phyloP scores from a whole-genome alignment of 1,284 basidiomycete species.

The Mycosarcoma mackinlayi region DNA sequence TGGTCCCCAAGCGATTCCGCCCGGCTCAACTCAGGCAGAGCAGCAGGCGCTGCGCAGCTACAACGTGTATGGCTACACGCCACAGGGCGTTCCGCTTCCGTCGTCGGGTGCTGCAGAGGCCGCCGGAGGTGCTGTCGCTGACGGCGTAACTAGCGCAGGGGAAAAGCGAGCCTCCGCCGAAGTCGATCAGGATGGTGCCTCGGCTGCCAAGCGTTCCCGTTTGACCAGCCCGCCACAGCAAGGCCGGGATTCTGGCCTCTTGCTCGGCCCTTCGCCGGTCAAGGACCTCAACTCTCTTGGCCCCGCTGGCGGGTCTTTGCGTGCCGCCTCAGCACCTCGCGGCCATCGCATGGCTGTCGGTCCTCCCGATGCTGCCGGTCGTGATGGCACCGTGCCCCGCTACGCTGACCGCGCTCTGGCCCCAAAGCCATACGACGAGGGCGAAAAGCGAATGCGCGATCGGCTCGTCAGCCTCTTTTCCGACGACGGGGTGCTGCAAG shows the following conservation, averaged over 20 bases:
- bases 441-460: constrained; percentile 61
- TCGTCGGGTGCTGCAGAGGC: constrained; percentile 3
- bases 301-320: constrained; percentile 51
- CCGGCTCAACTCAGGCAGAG: constrained; percentile 53
- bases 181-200: constrained; percentile 19
- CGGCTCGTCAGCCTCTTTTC: constrained; percentile 62
- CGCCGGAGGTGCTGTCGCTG: not conserved
- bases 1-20: constrained; percentile 53
- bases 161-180: constrained; percentile 30
- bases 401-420: constrained; percentile 63
- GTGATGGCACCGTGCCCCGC: constrained; percentile 49
- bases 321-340: constrained; percentile 55
- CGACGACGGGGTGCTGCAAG: constrained; percentile 45
- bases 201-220: constrained; percentile 44
- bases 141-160: constrained; percentile 6
- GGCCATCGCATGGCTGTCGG: constrained; percentile 46
- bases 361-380: constrained; percentile 44
- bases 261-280: constrained; percentile 57
- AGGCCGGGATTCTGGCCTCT: constrained; percentile 16
- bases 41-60: constrained; percentile 54
- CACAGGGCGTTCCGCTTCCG: constrained; percentile 56
- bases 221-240: constrained; percentile 31
- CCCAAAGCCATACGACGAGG: constrained; percentile 62
- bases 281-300: constrained; percentile 64
- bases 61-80: constrained; percentile 57